Evolutionary conservation across 2,329 filamentous ascomycete genomes (phyloP).

Genomic region (Uncinocarpus reesii): DNA sequence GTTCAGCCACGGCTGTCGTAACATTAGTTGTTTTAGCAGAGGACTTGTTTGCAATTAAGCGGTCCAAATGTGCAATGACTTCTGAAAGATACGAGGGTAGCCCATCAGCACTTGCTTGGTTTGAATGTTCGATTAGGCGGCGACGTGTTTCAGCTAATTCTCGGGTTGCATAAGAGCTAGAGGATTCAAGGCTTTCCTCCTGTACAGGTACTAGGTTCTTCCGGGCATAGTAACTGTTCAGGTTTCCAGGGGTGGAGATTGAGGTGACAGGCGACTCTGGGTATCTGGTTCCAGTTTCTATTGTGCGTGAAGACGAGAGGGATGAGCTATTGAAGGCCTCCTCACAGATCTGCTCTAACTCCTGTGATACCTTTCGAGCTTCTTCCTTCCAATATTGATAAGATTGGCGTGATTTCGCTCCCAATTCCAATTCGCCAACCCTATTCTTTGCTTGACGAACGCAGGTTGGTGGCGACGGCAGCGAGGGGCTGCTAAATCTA

Average conservation of each 20-base stretch:
- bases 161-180: conserved; percentile 43
- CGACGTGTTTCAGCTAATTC: conserved; percentile 50
- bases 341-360: conserved; percentile 81
- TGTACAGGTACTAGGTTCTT: conserved; percentile 32
- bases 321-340: conserved; percentile 74
- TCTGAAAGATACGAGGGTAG: conserved; percentile 46
- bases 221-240: conserved; percentile 13
- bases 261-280: conserved; percentile 45
- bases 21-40: conserved; percentile 30
- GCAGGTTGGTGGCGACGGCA: conserved; percentile 33
- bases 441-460: conserved; percentile 26
- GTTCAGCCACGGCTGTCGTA: conserved; percentile 40
- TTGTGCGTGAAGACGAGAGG: conserved; percentile 41
- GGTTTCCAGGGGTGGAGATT: conserved; percentile 29
- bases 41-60: conserved; percentile 41
- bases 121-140: conserved; percentile 45
- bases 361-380: conserved; percentile 69
- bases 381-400: conserved; percentile 59
- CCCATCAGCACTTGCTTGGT: conserved; percentile 35
- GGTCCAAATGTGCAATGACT: conserved; percentile 51
- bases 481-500: conserved; percentile 29
- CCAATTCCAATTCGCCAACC: conserved; percentile 27
- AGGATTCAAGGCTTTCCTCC: conserved; percentile 38
- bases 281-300: conserved; percentile 31
- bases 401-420: conserved; percentile 31